Base-by-base conservation (phyloP, 495 filamentous ascomycete species). In the Copromyces sp. region DNA sequence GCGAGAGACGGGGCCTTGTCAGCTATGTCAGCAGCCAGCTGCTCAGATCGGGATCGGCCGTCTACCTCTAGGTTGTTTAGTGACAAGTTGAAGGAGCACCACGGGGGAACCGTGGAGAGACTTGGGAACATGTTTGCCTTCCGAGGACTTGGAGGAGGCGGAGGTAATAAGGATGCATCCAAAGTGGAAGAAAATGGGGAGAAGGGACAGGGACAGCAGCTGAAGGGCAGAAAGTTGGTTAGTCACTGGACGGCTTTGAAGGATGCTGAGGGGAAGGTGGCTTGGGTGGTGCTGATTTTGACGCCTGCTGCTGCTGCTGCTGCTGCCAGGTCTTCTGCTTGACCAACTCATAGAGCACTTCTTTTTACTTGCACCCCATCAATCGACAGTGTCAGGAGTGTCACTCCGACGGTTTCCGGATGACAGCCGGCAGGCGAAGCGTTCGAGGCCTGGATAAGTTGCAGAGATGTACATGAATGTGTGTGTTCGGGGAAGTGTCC, bases 221-320 rank as follows among this genome's bases (percentile, higher is more conserved):
- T 41, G 20, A 80, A 75, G 74, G 76, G 81, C 73, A 83, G 83
- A 73, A 81, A 77, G 77, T 78, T 87, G 68, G 81, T 85, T n/a
- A 83, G 80, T 35, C 84, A 86, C 74, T 89, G 87, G 87, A 85
- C 85, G 71, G 86, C 87, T 32, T 73, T 86, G 75, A 87, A 85
- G 77, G 83, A 88, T 75, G 84, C 78, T 12, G 76, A 83, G 17
- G 86, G 85, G 0, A 71, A 71, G 38, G 80, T 87, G 20, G 80
- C 71, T 20, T 86, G 81, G 77, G 81, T 87, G 44, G 82, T 89
- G 68, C 70, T 88, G 70, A 74, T 82, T 20, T 73, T 84, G 75
- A 80, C 74, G 70, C 81, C 80, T 29, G 76, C 73, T 38, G 35
- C 5, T 47, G 40, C 16, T 38, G 35, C 16, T 47, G 40, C 16